Conservation (phyloP, 805 yeast species). For the Candida sphagnicola region DNA sequence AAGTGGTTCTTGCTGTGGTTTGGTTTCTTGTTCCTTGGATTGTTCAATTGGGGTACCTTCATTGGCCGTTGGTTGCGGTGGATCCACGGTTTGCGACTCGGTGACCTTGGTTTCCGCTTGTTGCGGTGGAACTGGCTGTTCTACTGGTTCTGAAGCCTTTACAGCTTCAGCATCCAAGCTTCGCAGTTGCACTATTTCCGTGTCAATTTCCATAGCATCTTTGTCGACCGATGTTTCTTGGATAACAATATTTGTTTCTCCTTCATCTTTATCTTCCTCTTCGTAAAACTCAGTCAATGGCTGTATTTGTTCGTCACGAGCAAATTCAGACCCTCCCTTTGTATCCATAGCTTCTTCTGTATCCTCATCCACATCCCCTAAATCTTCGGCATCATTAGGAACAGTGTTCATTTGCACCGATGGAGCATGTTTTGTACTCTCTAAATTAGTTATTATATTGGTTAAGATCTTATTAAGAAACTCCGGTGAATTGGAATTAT, state of each 20-base stretch:
- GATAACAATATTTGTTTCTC: constrained; percentile 16
- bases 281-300: constrained; percentile 78
- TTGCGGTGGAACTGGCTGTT: background rate
- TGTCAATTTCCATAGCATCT: constrained; percentile 2
- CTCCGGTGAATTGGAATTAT: constrained; percentile 91
- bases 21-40: too few species aligned
- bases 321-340: constrained; percentile 84
- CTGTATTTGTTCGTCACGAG: constrained; percentile 70
- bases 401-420: constrained; percentile 89
- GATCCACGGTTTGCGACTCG: too few species aligned
- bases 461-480: constrained; percentile 80
- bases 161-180: constrained; percentile 2
- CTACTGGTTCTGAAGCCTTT: constrained; percentile 3
- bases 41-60: background rate
- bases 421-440: constrained; percentile 94
- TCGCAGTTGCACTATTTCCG: constrained; percentile 16
- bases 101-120: background rate
- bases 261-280: constrained; percentile 47
- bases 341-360: constrained; percentile 75
- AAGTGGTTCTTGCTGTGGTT: constrained; percentile 1
- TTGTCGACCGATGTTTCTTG: background rate
- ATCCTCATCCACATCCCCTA: constrained; percentile 86
- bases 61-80: too few species aligned
- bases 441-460: constrained; percentile 73
- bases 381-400: constrained; percentile 84